Evolutionary conservation across 139 green algal genomes (phyloP), one percentile per base, ranked within the genome.

Genomic region (Micractinium conductrix): DNA sequence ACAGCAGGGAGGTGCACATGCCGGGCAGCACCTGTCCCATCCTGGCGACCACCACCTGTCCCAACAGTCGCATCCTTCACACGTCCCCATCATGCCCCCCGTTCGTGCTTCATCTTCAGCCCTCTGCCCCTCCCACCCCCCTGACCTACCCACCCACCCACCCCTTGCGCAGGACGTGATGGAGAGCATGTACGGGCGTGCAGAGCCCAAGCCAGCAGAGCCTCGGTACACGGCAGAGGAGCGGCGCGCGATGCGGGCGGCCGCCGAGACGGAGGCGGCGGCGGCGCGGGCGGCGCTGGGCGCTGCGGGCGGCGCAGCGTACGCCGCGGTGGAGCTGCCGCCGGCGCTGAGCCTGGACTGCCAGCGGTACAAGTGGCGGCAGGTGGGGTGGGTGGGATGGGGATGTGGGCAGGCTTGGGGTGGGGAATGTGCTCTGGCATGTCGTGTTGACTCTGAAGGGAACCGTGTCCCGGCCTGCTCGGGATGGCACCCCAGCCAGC

Each of bases 181-280:
- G 91, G 88, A 95, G 0, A 92, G 87, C 58, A 98, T 99, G 96
- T 99, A 98, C 78, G 93, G 94, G 42, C 80, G 90, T 0, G 55
- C 95, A n/a, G 91, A 98, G 40, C 95, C 96, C 30, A 94, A 93
- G 67, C 95, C 96, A 0, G 58, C 73, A 84, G 84, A 40, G 28
- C 88, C 93, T 0, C 80, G 30, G 6, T 96, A 91, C 74, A 87
- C 76, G 1, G 80, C 85, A 9, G 89, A 96, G 63, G 93, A 95
- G 43, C 67, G 82, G 45, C 30, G 19, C 24, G 80, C 63, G 7
- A 94, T 95, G 91, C 63, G 79, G 35, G 19, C 63, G 42, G 62
- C 82, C 44, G 30, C 80, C 12, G 84, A 89, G 65, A 60, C 60
- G 19, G 67, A 38, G 10, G 73, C 83, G 38, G 58, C 73, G 6